A percentile compares a stretch with the other conserved stretches of the same genome.
Evolutionary conservation across 179 eudicot species (phyloP).

Genomic region (Silene vulgaris): DNA sequence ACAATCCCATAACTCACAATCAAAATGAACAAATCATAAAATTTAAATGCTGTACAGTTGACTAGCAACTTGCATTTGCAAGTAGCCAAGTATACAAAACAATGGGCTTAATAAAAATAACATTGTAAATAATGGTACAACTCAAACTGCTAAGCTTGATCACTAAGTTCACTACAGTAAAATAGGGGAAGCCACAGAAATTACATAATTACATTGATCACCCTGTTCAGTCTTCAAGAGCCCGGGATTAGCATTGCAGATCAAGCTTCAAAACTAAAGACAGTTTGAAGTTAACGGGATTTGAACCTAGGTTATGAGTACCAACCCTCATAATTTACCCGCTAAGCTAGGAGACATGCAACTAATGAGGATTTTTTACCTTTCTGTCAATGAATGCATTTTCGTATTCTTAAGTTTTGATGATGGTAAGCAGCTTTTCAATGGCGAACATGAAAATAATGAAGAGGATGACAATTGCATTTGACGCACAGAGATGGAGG

Average conservation of each 20-base stretch:
- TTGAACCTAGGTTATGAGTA: not conserved
- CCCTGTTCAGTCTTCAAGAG: conserved; percentile 18
- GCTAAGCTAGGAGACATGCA: not conserved
- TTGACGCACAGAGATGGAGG: conserved; percentile 72
- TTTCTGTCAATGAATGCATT: conserved; percentile 36
- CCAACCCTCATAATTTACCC: not conserved
- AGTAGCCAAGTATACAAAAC: not conserved
- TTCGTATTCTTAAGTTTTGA: conserved; percentile 48
- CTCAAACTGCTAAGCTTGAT: not conserved
- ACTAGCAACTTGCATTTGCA: not conserved
- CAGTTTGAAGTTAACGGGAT: conserved; percentile 6
- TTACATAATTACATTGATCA: conserved; percentile 25
- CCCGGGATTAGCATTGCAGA: conserved; percentile 13
- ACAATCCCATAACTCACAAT: not conserved
- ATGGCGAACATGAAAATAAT: conserved; percentile 63
- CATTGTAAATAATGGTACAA: not conserved
- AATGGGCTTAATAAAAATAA: not conserved
- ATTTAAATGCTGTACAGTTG: not conserved
- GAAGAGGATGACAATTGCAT: conserved; percentile 73
- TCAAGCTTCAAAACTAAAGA: conserved; percentile 17
- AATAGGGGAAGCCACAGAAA: conserved; percentile 22
- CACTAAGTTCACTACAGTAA: not conserved
- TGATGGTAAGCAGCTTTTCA: conserved; percentile 62
- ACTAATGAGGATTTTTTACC: conserved; percentile 23
- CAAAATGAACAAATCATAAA: not conserved